Evolutionary conservation across 2,329 filamentous ascomycete genomes (phyloP).

Genomic region (Myriosclerotinia duriaeana): DNA sequence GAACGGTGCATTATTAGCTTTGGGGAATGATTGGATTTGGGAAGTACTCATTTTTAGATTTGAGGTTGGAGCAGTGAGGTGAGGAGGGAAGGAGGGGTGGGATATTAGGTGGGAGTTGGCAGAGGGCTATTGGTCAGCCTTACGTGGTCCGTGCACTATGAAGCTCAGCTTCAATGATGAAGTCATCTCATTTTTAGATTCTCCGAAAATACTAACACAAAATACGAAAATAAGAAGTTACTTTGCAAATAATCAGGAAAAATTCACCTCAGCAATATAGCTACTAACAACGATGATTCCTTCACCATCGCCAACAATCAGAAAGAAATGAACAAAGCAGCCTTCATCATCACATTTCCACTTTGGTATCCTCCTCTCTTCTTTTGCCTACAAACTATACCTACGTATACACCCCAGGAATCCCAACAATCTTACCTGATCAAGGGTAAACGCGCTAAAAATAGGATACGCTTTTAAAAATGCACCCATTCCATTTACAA

Average conservation of each 20-base stretch:
- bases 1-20: constrained; percentile 42
- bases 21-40: constrained; percentile 4
- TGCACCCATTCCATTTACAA: neutral
- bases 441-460: constrained; percentile 3
- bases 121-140: constrained; percentile 8
- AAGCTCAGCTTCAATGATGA: neutral
- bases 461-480: constrained; percentile 1
- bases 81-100: neutral
- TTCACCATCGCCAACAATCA: neutral
- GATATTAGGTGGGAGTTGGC: neutral
- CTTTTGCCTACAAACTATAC: no score
- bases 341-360: neutral
- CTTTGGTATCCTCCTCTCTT: neutral
- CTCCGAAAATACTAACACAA: neutral
- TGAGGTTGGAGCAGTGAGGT: neutral
- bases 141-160: neutral
- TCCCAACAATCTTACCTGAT: neutral
- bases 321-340: neutral
- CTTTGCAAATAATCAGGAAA: neutral
- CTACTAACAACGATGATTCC: neutral
- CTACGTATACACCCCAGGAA: neutral
- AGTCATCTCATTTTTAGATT: neutral
- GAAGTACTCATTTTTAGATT: constrained; percentile 29
- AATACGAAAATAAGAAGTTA: neutral
- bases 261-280: neutral